phyloP scores from a whole-genome alignment of 805 yeast species.

The Scheffersomyces amazonensis region DNA sequence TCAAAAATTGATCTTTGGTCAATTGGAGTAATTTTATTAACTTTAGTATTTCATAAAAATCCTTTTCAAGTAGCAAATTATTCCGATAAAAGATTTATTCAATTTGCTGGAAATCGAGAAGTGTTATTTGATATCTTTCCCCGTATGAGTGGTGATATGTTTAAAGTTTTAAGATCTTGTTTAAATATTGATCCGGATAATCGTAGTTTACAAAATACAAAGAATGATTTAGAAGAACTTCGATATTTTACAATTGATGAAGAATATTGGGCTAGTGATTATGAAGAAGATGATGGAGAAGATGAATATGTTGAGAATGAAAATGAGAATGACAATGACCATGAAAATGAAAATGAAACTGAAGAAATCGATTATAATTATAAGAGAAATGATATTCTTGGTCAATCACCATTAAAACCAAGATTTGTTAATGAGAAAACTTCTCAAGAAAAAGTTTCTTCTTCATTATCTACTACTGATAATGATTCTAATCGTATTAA shows the following conservation, averaged over 20 bases:
- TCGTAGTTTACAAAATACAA: constrained; percentile 64
- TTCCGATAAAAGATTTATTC: constrained; percentile 77
- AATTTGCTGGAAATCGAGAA: constrained; percentile 84
- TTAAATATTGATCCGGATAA: constrained; percentile 85
- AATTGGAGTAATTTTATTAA: constrained; percentile 76
- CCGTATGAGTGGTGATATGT: constrained; percentile 80
- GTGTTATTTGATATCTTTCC: constrained; percentile 90
- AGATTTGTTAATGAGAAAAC: constrained; percentile 3
- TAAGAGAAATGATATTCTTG: background rate
- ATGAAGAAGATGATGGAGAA: constrained; percentile 40
- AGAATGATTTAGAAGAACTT: constrained; percentile 55
- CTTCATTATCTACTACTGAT: background rate
- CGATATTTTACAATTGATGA: constrained; percentile 82
- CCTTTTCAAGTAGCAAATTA: constrained; percentile 83
- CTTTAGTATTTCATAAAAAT: constrained; percentile 82
- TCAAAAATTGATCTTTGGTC: constrained; percentile 89
- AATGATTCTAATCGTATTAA: constrained; percentile 1
- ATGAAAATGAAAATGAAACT: constrained; percentile 18
- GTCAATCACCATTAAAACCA: constrained; percentile 12
- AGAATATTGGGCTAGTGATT: constrained; percentile 48
- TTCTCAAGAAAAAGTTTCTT: background rate
- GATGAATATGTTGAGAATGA: constrained; percentile 22
- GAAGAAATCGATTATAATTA: constrained; percentile 23
- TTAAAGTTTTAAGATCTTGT: constrained; percentile 74
- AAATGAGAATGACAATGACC: constrained; percentile 36